Conservation (phyloP, 352 stramenopile genomes). For the Pythium brassicae region DNA sequence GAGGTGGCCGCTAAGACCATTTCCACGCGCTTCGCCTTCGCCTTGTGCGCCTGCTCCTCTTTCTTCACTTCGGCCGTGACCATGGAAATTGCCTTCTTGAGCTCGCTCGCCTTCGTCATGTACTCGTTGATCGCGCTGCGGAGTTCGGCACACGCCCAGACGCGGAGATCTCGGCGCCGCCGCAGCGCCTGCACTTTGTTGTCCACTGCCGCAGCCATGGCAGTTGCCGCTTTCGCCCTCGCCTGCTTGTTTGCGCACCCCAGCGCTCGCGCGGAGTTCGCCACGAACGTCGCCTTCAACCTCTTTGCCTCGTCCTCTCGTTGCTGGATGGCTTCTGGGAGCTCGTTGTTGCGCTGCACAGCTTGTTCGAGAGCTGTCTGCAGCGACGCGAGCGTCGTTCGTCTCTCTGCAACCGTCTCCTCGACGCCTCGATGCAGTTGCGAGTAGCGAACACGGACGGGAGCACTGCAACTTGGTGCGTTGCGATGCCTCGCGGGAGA, state of each 20-base stretch:
- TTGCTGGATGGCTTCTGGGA: slow-evolving; percentile 22
- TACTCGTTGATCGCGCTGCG: slow-evolving; percentile 50
- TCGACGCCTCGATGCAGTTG: slow-evolving; percentile 30
- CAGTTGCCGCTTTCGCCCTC: neutral
- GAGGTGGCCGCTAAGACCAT: slow-evolving; percentile 5
- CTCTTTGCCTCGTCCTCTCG: slow-evolving; percentile 7
- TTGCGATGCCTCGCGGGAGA: neutral
- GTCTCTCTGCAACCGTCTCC: slow-evolving; percentile 20
- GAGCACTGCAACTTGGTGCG: neutral
- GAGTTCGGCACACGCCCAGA: slow-evolving; percentile 53
- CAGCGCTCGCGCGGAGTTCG: slow-evolving; percentile 5
- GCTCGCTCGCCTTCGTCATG: slow-evolving; percentile 42
- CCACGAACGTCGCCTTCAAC: slow-evolving; percentile 9
- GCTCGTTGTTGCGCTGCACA: slow-evolving; percentile 23
- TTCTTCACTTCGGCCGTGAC: slow-evolving; percentile 43
- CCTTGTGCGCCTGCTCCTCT: slow-evolving; percentile 48
- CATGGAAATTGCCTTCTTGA: slow-evolving; percentile 53
- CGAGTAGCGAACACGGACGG: slow-evolving; percentile 22
- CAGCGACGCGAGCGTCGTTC: slow-evolving; percentile 15
- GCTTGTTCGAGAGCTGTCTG: slow-evolving; percentile 16
- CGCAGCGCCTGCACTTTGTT: slow-evolving; percentile 34
- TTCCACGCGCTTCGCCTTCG: slow-evolving; percentile 50
- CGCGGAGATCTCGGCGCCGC: slow-evolving; percentile 40
- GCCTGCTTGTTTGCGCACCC: slow-evolving; percentile 2
- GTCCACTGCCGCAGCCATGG: slow-evolving; percentile 22